phyloP scores from a whole-genome alignment of 169 alveolate species.

The Cryptosporidium tyzzeri region DNA sequence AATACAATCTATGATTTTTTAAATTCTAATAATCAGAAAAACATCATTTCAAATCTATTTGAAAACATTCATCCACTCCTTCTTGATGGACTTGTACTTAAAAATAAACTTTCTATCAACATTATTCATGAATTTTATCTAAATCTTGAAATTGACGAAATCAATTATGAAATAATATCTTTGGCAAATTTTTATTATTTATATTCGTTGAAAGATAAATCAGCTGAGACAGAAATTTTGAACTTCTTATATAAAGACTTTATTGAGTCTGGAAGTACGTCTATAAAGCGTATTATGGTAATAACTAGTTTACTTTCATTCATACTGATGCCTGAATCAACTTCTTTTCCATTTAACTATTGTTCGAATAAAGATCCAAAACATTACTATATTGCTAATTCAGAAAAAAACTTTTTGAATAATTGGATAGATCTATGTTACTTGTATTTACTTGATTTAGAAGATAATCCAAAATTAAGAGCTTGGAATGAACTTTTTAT shows the following conservation, averaged over 20 bases:
- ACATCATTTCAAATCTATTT: neutral
- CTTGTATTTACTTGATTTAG: conserved; percentile 35
- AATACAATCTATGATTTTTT: conserved; percentile 4
- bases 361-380: neutral
- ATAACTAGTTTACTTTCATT: conserved; percentile 4
- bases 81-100: conserved; percentile 27
- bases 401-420: neutral
- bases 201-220: neutral
- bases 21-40: neutral
- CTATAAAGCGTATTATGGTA: conserved; percentile 16
- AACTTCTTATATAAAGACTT: conserved; percentile 47
- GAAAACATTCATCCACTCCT: conserved; percentile 27
- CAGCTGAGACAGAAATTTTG: conserved; percentile 14
- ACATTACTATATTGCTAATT: too few relatives aligned
- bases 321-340: neutral
- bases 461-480: conserved; percentile 23
- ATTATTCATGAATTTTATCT: conserved; percentile 46
- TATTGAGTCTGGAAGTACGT: neutral
- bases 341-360: neutral
- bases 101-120: conserved; percentile 18
- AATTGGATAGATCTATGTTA: conserved; percentile 51
- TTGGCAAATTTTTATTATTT: conserved; percentile 23
- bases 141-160: conserved; percentile 2
- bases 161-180: conserved; percentile 1
- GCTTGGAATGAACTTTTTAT: conserved; percentile 13